Evolutionary conservation across 495 filamentous ascomycete genomes (phyloP), one percentile per base, ranked within the genome.

Genomic region (Penicillium paxilli): DNA sequence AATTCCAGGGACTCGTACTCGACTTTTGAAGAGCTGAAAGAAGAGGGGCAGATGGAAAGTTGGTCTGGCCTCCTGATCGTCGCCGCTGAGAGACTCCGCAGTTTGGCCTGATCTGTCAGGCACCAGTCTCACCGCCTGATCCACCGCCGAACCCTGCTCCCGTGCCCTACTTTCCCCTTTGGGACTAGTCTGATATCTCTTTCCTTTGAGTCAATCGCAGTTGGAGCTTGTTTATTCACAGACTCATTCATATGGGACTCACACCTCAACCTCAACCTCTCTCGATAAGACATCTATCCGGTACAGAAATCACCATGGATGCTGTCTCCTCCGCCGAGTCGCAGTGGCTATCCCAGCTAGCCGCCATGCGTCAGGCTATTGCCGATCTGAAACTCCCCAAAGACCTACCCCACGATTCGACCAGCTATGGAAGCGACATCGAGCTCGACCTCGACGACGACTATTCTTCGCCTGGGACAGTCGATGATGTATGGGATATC

Each of bases 401-500:
- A 63, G 60, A 73, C 46, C 65, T 74, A 41, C 58, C 66, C 48
- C 74, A 68, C 49, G 74, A 65, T 45, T 56, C 71, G n/a, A 63
- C 58, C 19, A 53, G 59, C 17, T 83, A 84, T 59, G 83, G 81
- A 42, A 73, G 77, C 26, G 85, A 87, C 42, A 58, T 88, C 32
- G 74, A 79, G 19, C 66, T 87, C 9, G 77, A 83, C 41, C 75
- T 88, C 24, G 79, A 88, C 37, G 84, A 86, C 20, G 80, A 84
- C 20, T 78, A 83, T 28, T 85, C 80, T 0, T 84, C 82, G 2
- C 75, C 76, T 1, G 82, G 79, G 35, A 83, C 83, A 16, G 80
- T 83, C 8, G 87, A 92, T 54, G 89, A 95, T 71, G 82, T 96
- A 9, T 98, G 94, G 94, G 90, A 96, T 66, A 82, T 92, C 32